Conservation (phyloP, 768 basidiomycete genomes). For the Russula compacta region DNA sequence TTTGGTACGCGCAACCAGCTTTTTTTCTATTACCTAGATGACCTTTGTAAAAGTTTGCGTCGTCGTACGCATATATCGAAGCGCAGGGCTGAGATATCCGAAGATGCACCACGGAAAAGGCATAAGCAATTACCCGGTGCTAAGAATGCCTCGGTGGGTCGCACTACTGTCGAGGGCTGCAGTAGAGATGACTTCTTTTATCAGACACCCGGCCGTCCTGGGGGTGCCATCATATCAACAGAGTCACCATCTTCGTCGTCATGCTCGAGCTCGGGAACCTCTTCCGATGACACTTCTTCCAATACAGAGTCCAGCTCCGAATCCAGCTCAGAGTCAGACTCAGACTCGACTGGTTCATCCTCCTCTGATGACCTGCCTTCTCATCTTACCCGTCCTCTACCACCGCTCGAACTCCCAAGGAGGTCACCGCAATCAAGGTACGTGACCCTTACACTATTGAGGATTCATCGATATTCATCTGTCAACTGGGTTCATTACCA, state of each 20-base stretch:
- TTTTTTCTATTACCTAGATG: neutral
- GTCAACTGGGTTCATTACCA: slow-evolving; percentile 1
- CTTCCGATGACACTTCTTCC: slow-evolving; percentile 20
- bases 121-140: neutral
- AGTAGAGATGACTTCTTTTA: neutral
- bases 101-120: slow-evolving; percentile 6
- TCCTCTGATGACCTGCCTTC: slow-evolving; percentile 12
- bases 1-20: slow-evolving; percentile 3
- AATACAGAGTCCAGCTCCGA: slow-evolving; percentile 25
- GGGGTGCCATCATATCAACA: neutral
- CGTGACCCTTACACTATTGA: neutral
- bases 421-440: slow-evolving; percentile 1
- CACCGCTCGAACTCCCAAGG: neutral
- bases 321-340: slow-evolving; percentile 14
- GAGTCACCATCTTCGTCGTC: neutral
- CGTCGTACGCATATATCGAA: slow-evolving; percentile 6
- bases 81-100: neutral
- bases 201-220: neutral
- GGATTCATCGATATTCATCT: neutral
- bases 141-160: neutral
- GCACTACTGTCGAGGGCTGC: neutral
- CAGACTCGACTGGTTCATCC: slow-evolving; percentile 22
- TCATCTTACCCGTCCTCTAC: neutral
- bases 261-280: slow-evolving; percentile 1
- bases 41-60: neutral